Conservation (phyloP, 371 early-diverging fungal species). For the Phascolomyces articulosus region DNA sequence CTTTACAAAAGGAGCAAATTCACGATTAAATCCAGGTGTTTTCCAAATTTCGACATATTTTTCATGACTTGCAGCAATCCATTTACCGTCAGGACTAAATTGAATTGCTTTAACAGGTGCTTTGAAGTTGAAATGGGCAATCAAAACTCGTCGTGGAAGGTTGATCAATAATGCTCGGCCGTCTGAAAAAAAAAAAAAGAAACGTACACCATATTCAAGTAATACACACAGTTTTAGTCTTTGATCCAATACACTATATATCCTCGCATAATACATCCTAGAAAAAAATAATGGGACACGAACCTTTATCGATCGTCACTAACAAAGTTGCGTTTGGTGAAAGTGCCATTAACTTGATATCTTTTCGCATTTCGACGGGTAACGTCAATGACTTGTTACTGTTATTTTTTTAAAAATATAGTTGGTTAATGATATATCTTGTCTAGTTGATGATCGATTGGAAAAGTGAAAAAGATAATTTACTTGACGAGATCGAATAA, state of each 20-base stretch:
- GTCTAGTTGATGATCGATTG: neutral
- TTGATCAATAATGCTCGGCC: slow-evolving; percentile 91
- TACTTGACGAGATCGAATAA: slow-evolving; percentile 95
- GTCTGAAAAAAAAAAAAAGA: slow-evolving; percentile 46
- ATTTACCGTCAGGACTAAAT: slow-evolving; percentile 83
- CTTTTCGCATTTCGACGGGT: slow-evolving; percentile 90
- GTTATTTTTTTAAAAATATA: no score
- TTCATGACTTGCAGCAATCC: slow-evolving; percentile 87
- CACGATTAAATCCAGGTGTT: slow-evolving; percentile 88
- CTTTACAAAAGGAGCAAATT: slow-evolving; percentile 91
- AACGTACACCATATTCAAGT: no score
- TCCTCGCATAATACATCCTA: no score
- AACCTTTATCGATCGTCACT: slow-evolving; percentile 91
- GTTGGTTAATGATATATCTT: no score
- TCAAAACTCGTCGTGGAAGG: slow-evolving; percentile 77
- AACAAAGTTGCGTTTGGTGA: slow-evolving; percentile 89
- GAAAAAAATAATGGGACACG: neutral
- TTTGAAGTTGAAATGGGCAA: slow-evolving; percentile 91
- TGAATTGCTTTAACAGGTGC: slow-evolving; percentile 75
- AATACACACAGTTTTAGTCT: no score
- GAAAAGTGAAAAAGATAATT: slow-evolving; percentile 13
- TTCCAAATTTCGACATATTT: slow-evolving; percentile 91
- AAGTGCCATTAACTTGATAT: slow-evolving; percentile 87
- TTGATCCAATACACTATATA: no score
- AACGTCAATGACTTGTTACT: slow-evolving; percentile 92